Conservation (phyloP, 805 yeast species). For the Zygosaccharomyces rouxii region DNA sequence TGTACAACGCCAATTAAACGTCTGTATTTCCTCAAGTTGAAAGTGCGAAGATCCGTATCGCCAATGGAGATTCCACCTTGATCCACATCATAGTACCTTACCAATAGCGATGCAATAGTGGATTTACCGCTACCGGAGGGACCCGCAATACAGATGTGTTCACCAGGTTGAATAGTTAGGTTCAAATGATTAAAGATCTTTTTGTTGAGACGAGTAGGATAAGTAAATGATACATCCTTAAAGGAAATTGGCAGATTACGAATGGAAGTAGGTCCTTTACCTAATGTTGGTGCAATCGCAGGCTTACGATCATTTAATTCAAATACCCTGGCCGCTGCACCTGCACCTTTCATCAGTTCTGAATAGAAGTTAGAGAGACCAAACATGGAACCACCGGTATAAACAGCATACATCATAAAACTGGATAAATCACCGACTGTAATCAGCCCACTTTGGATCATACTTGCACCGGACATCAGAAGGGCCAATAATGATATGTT, state of each 20-base stretch:
- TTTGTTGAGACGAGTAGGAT: slow-evolving; percentile 79
- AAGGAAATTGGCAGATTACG: slow-evolving; percentile 47
- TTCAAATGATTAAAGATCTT: slow-evolving; percentile 58
- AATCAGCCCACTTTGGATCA: slow-evolving; percentile 72
- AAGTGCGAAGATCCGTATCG: slow-evolving; percentile 53
- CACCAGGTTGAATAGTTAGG: slow-evolving; percentile 67
- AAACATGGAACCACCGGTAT: slow-evolving; percentile 87
- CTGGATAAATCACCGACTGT: slow-evolving; percentile 87
- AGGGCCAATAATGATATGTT: slow-evolving; percentile 74
- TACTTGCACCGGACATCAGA: slow-evolving; percentile 71
- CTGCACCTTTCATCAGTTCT: slow-evolving; percentile 95
- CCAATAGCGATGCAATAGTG: slow-evolving; percentile 71
- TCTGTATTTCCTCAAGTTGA: slow-evolving; percentile 70
- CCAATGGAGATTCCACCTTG: slow-evolving; percentile 63
- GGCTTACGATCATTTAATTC: slow-evolving; percentile 81
- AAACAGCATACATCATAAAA: slow-evolving; percentile 92
- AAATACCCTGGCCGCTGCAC: slow-evolving; percentile 89
- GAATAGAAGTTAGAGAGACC: slow-evolving; percentile 89
- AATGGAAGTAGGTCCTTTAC: slow-evolving; percentile 39
- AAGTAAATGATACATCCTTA: slow-evolving; percentile 59
- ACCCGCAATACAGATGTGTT: slow-evolving; percentile 89
- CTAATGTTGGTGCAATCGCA: slow-evolving; percentile 59
- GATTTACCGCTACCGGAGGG: slow-evolving; percentile 98
- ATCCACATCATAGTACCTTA: slow-evolving; percentile 79
- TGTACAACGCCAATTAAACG: slow-evolving; percentile 81